A percentile compares a stretch with the other conserved stretches of the same genome.
Evolutionary conservation across 2,329 filamentous ascomycete genomes (phyloP).

Genomic region (Diaporthe amygdali): DNA sequence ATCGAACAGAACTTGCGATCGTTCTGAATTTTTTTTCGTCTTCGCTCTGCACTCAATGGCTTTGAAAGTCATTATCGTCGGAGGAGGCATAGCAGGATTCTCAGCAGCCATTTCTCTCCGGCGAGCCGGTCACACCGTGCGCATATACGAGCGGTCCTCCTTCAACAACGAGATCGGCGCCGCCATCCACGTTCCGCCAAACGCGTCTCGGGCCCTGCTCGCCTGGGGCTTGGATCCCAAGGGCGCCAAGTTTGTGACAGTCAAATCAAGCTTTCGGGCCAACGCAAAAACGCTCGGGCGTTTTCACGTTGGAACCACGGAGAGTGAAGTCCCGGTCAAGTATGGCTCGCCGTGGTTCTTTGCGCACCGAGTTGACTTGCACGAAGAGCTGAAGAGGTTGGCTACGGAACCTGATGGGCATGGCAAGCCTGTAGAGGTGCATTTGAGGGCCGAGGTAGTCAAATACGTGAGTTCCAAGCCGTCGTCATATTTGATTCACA

Average conservation of each 20-base stretch:
- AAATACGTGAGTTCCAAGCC: neutral
- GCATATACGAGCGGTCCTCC: constrained; percentile 43
- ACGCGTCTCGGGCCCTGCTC: constrained; percentile 40
- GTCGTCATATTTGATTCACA: neutral
- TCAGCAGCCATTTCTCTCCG: constrained; percentile 39
- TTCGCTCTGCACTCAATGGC: neutral
- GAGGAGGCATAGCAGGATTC: constrained; percentile 45
- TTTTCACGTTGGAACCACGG: constrained; percentile 2
- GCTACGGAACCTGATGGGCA: constrained; percentile 35
- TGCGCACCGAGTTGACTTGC: constrained; percentile 46
- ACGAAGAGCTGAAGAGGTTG: constrained; percentile 40
- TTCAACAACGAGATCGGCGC: constrained; percentile 44
- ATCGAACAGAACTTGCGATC: neutral
- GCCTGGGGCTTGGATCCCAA: constrained; percentile 42
- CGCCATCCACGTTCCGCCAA: constrained; percentile 44
- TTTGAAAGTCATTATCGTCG: constrained; percentile 33
- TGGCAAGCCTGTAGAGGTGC: constrained; percentile 30
- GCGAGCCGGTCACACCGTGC: constrained; percentile 39
- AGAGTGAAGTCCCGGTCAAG: constrained; percentile 20
- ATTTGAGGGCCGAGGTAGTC: neutral
- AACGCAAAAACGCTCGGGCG: constrained; percentile 35
- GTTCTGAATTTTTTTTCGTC: neutral
- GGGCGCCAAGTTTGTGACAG: constrained; percentile 33
- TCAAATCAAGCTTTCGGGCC: constrained; percentile 28
- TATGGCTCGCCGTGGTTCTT: constrained; percentile 41